Evolutionary conservation across 1,284 basidiomycete genomes (phyloP).

Genomic region (Cutaneotrichosporon cutaneum): DNA sequence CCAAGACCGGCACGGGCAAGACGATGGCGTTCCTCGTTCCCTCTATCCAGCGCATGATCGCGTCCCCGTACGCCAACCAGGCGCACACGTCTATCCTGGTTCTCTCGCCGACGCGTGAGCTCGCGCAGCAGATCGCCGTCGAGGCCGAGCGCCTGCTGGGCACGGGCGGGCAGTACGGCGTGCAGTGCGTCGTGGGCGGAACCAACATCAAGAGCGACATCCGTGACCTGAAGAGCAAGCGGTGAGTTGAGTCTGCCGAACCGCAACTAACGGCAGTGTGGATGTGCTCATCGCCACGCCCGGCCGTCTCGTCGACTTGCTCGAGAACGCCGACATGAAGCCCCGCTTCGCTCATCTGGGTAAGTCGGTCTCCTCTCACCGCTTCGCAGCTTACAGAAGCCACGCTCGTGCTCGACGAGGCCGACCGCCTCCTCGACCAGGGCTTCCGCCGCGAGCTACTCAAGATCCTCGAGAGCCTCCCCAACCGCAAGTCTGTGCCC

Average conservation of each 20-base stretch:
- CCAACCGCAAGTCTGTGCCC: constrained; percentile 34
- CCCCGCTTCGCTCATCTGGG: constrained; percentile 38
- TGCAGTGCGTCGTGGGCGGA: constrained; percentile 54
- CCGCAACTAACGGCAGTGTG: constrained; percentile 24
- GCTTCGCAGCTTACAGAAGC: constrained; percentile 26
- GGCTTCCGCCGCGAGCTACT: constrained; percentile 46
- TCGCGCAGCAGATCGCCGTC: constrained; percentile 53
- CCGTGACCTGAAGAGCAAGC: constrained; percentile 39
- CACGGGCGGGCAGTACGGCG: constrained; percentile 30
- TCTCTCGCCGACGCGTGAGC: constrained; percentile 56
- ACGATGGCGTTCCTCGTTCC: constrained; percentile 59
- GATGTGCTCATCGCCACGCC: constrained; percentile 57
- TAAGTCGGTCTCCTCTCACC: constrained; percentile 9
- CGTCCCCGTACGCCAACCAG: constrained; percentile 26
- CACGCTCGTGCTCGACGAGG: constrained; percentile 56
- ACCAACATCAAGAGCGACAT: constrained; percentile 54
- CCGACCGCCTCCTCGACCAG: constrained; percentile 55
- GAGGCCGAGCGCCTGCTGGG: constrained; percentile 35
- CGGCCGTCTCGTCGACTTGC: constrained; percentile 56
- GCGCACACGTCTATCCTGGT: constrained; percentile 47
- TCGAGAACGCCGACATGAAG: constrained; percentile 50
- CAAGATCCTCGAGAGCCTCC: constrained; percentile 47
- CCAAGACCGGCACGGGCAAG: constrained; percentile 60
- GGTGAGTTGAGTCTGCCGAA: constrained; percentile 29
- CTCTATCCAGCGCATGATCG: constrained; percentile 52